Evolutionary conservation across 2,329 filamentous ascomycete species (phyloP).

Genomic region (Orbilia oligospora): DNA sequence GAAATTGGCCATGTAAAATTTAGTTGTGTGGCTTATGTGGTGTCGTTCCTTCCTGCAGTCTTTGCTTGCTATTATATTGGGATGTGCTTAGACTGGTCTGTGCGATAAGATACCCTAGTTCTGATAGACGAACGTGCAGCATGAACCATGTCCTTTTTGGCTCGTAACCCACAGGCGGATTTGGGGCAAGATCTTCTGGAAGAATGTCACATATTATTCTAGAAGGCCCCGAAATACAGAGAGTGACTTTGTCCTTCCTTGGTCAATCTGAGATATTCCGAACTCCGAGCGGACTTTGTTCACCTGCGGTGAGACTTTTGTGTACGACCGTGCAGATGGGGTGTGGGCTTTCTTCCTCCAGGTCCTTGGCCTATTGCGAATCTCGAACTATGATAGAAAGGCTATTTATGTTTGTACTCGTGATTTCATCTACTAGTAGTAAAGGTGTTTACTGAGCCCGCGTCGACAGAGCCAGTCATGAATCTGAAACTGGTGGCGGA

Average conservation of each 20-base stretch:
- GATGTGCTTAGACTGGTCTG: conserved; percentile 14
- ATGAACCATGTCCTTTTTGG: conserved; percentile 15
- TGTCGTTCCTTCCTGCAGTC: too few relatives aligned
- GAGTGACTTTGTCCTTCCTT: conserved; percentile 4
- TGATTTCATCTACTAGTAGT: not conserved
- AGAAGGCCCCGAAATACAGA: conserved; percentile 7
- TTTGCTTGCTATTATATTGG: not conserved
- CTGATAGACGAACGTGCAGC: conserved; percentile 30
- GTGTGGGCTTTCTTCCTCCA: not conserved
- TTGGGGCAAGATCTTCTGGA: conserved; percentile 24
- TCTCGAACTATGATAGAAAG: not conserved
- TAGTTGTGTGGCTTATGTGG: conserved; percentile 44
- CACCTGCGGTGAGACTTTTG: conserved; percentile 11
- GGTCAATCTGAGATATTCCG: not conserved
- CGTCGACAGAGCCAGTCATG: conserved; percentile 2
- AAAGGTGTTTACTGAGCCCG: not conserved
- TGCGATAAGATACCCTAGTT: conserved; percentile 22
- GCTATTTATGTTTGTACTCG: not conserved
- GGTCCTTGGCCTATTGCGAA: not conserved
- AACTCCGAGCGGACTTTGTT: not conserved
- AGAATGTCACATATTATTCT: conserved; percentile 33
- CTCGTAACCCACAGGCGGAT: conserved; percentile 1
- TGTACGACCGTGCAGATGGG: not conserved
- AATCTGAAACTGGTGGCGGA: conserved; percentile 12
- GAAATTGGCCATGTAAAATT: conserved; percentile 36